These are phyloP conservation scores for Pisolithus sp. DNA, from an alignment of 768 basidiomycete species.

Conservation along the genomic window DNA sequence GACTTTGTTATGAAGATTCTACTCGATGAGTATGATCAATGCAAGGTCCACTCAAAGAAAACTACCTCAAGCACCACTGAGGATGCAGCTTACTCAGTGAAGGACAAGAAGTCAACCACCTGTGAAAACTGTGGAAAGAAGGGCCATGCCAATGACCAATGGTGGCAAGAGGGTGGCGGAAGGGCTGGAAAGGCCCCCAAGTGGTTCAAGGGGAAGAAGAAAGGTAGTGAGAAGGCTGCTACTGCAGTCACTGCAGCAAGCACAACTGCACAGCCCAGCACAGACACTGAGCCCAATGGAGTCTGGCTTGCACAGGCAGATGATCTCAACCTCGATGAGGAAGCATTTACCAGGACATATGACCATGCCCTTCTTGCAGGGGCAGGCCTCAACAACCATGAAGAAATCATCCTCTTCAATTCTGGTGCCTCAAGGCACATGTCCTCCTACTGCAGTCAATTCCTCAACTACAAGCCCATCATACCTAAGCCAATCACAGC, in stretches of 20 bases:
- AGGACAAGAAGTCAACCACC: no score
- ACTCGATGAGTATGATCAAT: background rate
- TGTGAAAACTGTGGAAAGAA: no score
- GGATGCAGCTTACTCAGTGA: no score
- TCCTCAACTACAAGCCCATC: conserved; percentile 2
- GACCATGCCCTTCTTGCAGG: background rate
- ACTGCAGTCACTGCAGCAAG: no score
- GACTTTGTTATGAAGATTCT: background rate
- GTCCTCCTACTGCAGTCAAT: background rate
- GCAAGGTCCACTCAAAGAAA: no score
- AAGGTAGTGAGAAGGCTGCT: no score
- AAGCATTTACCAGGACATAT: no score
- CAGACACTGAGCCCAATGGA: no score
- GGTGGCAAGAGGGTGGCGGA: background rate
- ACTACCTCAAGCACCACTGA: no score
- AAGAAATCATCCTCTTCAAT: background rate
- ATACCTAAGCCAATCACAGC: conserved; percentile 20
- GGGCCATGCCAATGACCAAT: background rate
- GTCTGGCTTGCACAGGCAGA: no score
- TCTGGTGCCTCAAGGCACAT: background rate
- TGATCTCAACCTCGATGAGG: no score
- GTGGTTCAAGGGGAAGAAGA: background rate
- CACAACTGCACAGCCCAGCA: no score
- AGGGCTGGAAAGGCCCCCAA: background rate
- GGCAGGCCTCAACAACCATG: background rate